Evolutionary conservation across 345 rosid genomes (phyloP).

Genomic region (Brassica rapa): DNA sequence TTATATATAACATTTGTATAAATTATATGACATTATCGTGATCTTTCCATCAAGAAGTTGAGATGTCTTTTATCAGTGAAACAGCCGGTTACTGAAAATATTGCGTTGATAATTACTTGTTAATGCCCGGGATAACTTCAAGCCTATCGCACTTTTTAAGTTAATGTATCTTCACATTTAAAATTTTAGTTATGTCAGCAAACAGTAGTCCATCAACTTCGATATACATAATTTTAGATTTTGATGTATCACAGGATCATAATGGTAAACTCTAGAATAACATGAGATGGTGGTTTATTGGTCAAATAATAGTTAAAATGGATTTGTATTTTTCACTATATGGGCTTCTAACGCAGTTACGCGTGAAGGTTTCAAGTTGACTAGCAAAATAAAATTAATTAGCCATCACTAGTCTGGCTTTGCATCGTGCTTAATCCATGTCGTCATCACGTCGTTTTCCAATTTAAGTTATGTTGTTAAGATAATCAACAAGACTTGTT

Average conservation of each 20-base stretch:
- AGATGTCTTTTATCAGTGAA: conserved; percentile 27
- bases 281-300: neutral
- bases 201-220: conserved; percentile 8
- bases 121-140: neutral
- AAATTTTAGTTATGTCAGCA: neutral
- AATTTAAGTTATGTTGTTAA: conserved; percentile 4
- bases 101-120: neutral
- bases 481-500: too few relatives aligned
- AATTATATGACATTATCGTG: conserved; percentile 3
- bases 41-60: conserved; percentile 32
- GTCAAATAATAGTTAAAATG: neutral
- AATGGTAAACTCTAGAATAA: conserved; percentile 8
- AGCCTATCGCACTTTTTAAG: neutral
- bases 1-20: neutral
- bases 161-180: neutral
- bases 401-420: conserved; percentile 18
- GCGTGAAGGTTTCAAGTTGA: conserved; percentile 31
- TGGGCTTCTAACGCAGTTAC: conserved; percentile 4
- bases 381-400: neutral
- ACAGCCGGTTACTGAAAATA: conserved; percentile 9
- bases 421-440: conserved; percentile 37
- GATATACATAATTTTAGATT: neutral
- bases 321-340: neutral
- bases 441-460: conserved; percentile 38
- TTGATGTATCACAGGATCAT: neutral